A percentile compares a stretch with the other conserved stretches of the same genome.
These are phyloP conservation scores for Diaporthe vaccinii DNA, from an alignment of 2,329 filamentous ascomycete genomes.

Conservation along the genomic window DNA sequence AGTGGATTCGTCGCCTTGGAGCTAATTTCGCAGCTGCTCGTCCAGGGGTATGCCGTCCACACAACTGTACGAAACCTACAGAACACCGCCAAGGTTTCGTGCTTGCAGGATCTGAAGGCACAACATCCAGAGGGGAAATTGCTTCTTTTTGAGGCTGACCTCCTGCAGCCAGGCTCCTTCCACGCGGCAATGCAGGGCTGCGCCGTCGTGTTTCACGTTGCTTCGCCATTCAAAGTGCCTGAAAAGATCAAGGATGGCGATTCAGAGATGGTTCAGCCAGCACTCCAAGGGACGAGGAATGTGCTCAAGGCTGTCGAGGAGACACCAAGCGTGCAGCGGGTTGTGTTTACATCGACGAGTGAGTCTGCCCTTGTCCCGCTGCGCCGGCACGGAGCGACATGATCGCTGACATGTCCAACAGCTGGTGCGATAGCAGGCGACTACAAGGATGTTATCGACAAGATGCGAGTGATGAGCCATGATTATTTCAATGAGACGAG, in stretches of 20 bases:
- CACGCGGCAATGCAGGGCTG: constrained; percentile 47
- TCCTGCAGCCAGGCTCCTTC: constrained; percentile 49
- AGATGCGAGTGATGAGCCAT: constrained; percentile 43
- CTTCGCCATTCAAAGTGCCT: constrained; percentile 50
- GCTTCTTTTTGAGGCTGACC: constrained; percentile 49
- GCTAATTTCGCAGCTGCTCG: constrained; percentile 41
- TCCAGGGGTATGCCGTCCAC: constrained; percentile 39
- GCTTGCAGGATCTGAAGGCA: constrained; percentile 37
- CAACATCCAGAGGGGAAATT: constrained; percentile 42
- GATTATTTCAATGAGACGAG: constrained; percentile 46
- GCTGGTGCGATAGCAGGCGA: constrained; percentile 47
- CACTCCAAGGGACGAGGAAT: constrained; percentile 46
- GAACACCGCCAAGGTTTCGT: constrained; percentile 35
- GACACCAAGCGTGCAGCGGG: constrained; percentile 44
- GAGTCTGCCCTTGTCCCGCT: not conserved
- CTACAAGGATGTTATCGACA: constrained; percentile 45
- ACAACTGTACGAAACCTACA: constrained; percentile 40
- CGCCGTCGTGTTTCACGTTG: constrained; percentile 51
- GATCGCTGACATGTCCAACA: not conserved
- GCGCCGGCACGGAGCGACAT: not conserved
- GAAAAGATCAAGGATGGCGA: constrained; percentile 46
- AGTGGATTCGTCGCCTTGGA: constrained; percentile 74
- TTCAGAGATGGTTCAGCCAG: constrained; percentile 47
- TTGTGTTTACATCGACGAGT: constrained; percentile 46
- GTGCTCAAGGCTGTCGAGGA: constrained; percentile 46